A percentile compares a stretch with the other conserved stretches of the same genome.
Evolutionary conservation across 164 flowering plant species (phyloP).

Genomic region (Liriodendron chinense): DNA sequence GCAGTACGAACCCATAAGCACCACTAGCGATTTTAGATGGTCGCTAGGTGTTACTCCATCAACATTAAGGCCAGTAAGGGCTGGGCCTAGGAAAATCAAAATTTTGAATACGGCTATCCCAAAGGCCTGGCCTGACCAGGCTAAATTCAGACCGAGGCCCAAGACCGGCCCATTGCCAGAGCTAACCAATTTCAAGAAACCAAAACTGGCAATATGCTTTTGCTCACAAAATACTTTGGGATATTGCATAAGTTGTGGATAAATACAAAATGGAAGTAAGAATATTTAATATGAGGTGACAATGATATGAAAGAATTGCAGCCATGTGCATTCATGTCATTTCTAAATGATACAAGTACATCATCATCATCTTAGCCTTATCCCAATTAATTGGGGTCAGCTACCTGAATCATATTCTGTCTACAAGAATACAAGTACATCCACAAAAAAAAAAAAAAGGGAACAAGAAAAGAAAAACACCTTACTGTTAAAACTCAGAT

Average conservation of each 20-base stretch:
- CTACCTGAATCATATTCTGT: too few species aligned
- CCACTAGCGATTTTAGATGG: background rate
- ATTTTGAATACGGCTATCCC: background rate
- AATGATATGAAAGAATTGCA: background rate
- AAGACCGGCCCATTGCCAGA: too few species aligned
- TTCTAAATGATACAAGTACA: background rate
- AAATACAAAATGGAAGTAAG: background rate
- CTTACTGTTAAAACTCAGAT: too few species aligned
- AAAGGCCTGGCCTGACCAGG: too few species aligned
- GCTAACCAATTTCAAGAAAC: background rate
- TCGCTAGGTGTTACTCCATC: too few species aligned
- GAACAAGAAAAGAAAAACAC: too few species aligned
- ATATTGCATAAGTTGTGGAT: background rate
- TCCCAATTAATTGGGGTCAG: too few species aligned
- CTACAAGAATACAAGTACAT: too few species aligned
- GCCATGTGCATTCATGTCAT: background rate
- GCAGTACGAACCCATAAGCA: background rate
- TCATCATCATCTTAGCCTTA: too few species aligned
- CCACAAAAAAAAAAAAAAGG: too few species aligned
- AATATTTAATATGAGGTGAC: background rate
- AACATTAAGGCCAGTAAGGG: too few species aligned
- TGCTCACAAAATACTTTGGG: background rate
- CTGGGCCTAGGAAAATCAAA: background rate
- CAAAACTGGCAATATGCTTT: background rate
- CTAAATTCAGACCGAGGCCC: too few species aligned